These are phyloP conservation scores for Auricularia heimuer DNA, from an alignment of 768 basidiomycete genomes.

Conservation along the genomic window DNA sequence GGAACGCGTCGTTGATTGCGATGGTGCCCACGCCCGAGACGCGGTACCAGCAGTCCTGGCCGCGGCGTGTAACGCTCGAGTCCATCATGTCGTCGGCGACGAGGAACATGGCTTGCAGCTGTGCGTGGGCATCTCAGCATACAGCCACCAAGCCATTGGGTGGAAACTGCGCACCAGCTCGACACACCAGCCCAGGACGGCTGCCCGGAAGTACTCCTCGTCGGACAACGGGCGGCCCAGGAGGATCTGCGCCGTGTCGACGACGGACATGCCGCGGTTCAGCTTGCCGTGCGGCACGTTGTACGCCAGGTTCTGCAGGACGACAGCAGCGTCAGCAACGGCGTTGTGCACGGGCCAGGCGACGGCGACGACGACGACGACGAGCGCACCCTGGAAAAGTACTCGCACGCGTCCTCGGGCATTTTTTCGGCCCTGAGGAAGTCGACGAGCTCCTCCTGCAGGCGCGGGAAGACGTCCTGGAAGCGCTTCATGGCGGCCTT, in stretches of 20 bases:
- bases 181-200: slow-evolving; percentile 89
- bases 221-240: slow-evolving; percentile 60
- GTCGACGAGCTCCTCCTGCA: slow-evolving; percentile 69
- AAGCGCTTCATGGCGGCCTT: slow-evolving; percentile 35
- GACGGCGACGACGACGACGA: no score
- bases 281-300: slow-evolving; percentile 97
- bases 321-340: no score
- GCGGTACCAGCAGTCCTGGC: slow-evolving; percentile 92
- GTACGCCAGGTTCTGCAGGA: slow-evolving; percentile 67
- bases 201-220: slow-evolving; percentile 82
- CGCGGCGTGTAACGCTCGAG: slow-evolving; percentile 80
- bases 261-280: slow-evolving; percentile 92
- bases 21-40: slow-evolving; percentile 62
- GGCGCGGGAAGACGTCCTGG: slow-evolving; percentile 55
- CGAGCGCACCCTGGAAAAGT: slow-evolving; percentile 66
- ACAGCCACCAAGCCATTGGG: not conserved
- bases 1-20: slow-evolving; percentile 93
- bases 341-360: no score
- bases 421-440: slow-evolving; percentile 62
- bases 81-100: slow-evolving; percentile 99
- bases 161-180: slow-evolving; percentile 65
- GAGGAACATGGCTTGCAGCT: slow-evolving; percentile 98
- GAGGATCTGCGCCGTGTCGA: slow-evolving; percentile 86
- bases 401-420: slow-evolving; percentile 75
- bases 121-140: not conserved